These are phyloP conservation scores for Asterella californica DNA, from an alignment of 225 moss, liverwort and hornwort species.

Conservation along the genomic window DNA sequence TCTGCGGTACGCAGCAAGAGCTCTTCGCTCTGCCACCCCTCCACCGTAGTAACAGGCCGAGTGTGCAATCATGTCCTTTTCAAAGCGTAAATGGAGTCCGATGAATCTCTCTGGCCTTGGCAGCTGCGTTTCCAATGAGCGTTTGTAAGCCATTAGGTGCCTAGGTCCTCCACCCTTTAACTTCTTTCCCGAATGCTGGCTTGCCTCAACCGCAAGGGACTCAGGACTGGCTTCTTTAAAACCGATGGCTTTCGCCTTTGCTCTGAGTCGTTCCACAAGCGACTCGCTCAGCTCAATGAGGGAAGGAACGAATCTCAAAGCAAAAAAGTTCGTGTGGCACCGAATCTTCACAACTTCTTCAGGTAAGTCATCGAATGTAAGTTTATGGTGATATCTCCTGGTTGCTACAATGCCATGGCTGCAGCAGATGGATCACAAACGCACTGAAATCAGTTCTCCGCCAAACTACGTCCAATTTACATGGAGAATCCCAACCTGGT, in stretches of 20 bases:
- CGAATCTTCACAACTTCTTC: slow-evolving; percentile 52
- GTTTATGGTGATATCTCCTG: slow-evolving; percentile 56
- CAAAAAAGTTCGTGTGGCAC: slow-evolving; percentile 57
- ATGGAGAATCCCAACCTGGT: not conserved
- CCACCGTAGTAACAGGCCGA: slow-evolving; percentile 65
- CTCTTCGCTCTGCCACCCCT: slow-evolving; percentile 59
- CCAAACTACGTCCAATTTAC: not conserved
- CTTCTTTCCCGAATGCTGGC: not conserved
- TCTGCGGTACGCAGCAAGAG: slow-evolving; percentile 56
- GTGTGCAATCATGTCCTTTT: slow-evolving; percentile 70
- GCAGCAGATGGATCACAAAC: not conserved
- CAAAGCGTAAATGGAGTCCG: slow-evolving; percentile 67
- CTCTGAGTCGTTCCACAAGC: slow-evolving; percentile 51
- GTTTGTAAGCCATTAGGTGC: not conserved
- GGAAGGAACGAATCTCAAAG: slow-evolving; percentile 51
- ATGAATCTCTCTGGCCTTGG: slow-evolving; percentile 39
- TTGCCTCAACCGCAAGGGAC: not conserved
- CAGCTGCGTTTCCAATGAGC: slow-evolving; percentile 7
- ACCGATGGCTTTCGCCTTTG: slow-evolving; percentile 26
- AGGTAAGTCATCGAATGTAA: slow-evolving; percentile 60
- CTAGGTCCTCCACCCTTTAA: not conserved
- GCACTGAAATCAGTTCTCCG: not conserved
- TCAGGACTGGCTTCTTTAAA: not conserved
- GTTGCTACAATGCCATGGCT: slow-evolving; percentile 60
- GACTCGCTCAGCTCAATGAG: slow-evolving; percentile 52